Base-by-base conservation (phyloP, 2,329 filamentous ascomycete species). In the Beauveria scarabaeidicola region DNA sequence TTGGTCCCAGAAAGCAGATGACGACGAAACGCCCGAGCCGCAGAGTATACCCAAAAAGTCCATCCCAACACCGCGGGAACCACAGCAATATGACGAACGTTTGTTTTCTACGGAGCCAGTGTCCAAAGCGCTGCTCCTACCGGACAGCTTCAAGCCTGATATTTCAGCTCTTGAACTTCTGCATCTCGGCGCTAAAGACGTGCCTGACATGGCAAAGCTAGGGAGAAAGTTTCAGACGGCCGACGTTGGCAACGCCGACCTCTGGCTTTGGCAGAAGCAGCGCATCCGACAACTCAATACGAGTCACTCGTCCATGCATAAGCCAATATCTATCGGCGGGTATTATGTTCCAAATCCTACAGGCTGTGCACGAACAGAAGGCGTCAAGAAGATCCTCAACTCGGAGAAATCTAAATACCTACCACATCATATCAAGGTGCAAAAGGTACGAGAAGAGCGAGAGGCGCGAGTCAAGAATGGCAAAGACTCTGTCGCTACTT, bases 401-500 rank as follows among this genome's bases (percentile, higher is more conserved):
- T 90, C 91, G 0, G 94, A 99, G 72, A 99, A 99, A 77, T 96
- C 92, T 29, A 96, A 97, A 70, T 99, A 99, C 70, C 81, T 99
- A 8, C 94, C 94, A 44, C 94, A 99, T 78, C 92, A 96, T 64
- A 94, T 99, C 75, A 96, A 95, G 69, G 91, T 99, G 21, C 90
- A 94, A 72, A 94, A 88, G 74, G 90, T 88, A 25, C 85, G 92
- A 55, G 92, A 97, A 72, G 91, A 94, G 72, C 88, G 91, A n/a
- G 88, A 97, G 72, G 87, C 87, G n/a, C 78, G 79, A 69, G 88
- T 81, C 76, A 84, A 80, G 77, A 87, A 78, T 66, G 85, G 81
- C 61, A 88, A 84, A 66, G 87, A 89, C 64, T 76, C 82, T 6
- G 82, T 82, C 10, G 76, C 82, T 8, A 82, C 82, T 10, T 87